Conservation (phyloP, 1,139 yeast genomes). For the Candida smagusa region DNA sequence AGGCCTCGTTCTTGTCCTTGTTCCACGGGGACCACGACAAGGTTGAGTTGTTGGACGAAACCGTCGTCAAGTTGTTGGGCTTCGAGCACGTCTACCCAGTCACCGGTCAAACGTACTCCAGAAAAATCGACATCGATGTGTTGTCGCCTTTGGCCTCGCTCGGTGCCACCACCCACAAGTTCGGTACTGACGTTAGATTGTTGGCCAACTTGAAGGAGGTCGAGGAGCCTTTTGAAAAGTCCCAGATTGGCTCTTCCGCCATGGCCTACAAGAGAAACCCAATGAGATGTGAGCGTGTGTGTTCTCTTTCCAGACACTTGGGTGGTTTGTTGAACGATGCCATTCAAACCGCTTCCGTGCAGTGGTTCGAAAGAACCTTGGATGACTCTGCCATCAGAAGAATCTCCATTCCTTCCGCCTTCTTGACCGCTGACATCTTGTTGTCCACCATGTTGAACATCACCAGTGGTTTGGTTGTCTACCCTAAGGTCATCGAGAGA, state of each 20-base stretch:
- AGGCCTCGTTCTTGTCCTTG: conserved; percentile 89
- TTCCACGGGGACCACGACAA: conserved; percentile 97
- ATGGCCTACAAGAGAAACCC: conserved; percentile 99
- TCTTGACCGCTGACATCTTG: conserved; percentile 91
- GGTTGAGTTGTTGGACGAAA: conserved; percentile 87
- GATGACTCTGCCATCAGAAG: conserved; percentile 99
- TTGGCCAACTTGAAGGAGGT: conserved; percentile 95
- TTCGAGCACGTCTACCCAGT: conserved; percentile 95
- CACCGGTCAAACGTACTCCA: conserved; percentile 97
- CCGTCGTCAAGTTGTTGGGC: conserved; percentile 89
- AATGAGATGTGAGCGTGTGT: conserved; percentile 98
- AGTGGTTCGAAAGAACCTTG: conserved; percentile 98
- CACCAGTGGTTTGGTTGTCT: conserved; percentile 92
- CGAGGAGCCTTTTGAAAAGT: conserved; percentile 97
- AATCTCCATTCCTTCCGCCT: conserved; percentile 94
- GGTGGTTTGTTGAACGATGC: conserved; percentile 92
- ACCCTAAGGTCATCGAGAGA: conserved; percentile 97
- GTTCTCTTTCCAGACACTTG: conserved; percentile 93
- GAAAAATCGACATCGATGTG: conserved; percentile 95
- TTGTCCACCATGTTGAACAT: conserved; percentile 87
- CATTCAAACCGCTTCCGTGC: conserved; percentile 94
- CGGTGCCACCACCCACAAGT: conserved; percentile 96
- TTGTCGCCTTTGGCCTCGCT: conserved; percentile 89
- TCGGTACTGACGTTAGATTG: conserved; percentile 95
- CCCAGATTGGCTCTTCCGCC: conserved; percentile 96